phyloP scores from a whole-genome alignment of 768 basidiomycete genomes.

The Termitomyces sp. region DNA sequence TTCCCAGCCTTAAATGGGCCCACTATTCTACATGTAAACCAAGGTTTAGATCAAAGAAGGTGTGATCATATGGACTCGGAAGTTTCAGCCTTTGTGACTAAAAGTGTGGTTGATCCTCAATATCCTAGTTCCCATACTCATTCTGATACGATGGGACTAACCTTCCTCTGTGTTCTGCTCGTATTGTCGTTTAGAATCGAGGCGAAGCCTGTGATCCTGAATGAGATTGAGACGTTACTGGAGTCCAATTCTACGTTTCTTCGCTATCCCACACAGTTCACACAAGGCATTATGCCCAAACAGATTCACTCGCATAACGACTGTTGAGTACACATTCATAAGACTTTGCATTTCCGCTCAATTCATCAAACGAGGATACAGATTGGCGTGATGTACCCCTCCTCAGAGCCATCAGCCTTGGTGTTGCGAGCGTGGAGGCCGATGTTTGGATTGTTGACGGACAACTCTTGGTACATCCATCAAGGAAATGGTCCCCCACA shows the following conservation, averaged over 20 bases:
- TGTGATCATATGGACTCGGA: not conserved
- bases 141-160: constrained; percentile 5
- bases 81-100: not conserved
- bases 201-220: constrained; percentile 11
- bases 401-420: constrained; percentile 41
- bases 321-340: constrained; percentile 26
- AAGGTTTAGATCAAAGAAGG: not conserved
- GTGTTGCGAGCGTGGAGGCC: constrained; percentile 48
- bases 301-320: constrained; percentile 53
- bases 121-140: not conserved
- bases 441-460: constrained; percentile 44
- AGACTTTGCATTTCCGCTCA: not conserved
- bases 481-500: not conserved
- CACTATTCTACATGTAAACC: not conserved
- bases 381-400: constrained; percentile 52
- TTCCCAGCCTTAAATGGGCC: not conserved
- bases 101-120: not conserved
- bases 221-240: constrained; percentile 19
- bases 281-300: constrained; percentile 43
- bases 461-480: constrained; percentile 35
- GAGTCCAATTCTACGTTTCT: constrained; percentile 32
- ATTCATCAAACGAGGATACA: constrained; percentile 12
- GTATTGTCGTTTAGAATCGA: not conserved
- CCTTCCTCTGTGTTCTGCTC: not conserved
- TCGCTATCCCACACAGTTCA: constrained; percentile 42